These are phyloP conservation scores for Fusarium multiceps DNA, from an alignment of 2,329 filamentous ascomycete species.

Conservation along the genomic window DNA sequence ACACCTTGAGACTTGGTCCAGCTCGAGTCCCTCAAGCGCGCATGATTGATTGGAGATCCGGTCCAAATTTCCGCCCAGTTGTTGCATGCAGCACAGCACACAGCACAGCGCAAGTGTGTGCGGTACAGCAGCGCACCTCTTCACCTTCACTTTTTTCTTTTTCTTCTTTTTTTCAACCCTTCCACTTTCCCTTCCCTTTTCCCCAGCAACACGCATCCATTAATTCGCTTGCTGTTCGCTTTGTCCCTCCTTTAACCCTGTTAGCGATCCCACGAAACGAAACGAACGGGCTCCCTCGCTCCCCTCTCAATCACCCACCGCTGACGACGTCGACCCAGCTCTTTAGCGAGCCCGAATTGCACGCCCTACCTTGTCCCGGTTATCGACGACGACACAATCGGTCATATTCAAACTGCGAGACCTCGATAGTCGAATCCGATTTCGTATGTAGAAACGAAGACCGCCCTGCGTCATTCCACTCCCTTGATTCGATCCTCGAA, in stretches of 20 bases:
- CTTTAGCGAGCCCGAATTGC: constrained; percentile 14
- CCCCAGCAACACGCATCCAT: constrained; percentile 19
- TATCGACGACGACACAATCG: constrained; percentile 10
- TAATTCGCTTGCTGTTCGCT: constrained; percentile 23
- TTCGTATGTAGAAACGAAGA: constrained; percentile 41
- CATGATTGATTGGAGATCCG: constrained; percentile 41
- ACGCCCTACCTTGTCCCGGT: neutral
- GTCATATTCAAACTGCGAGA: constrained; percentile 1
- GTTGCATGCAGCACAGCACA: neutral
- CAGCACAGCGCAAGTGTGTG: neutral
- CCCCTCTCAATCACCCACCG: constrained; percentile 29
- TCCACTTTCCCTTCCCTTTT: constrained; percentile 13
- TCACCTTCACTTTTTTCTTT: constrained; percentile 10
- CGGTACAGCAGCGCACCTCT: neutral
- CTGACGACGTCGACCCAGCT: constrained; percentile 33
- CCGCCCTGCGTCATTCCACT: constrained; percentile 18
- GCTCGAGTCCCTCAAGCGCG: constrained; percentile 22
- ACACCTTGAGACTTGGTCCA: neutral
- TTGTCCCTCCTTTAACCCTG: constrained; percentile 33
- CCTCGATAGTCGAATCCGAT: constrained; percentile 22
- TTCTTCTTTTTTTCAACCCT: constrained; percentile 3
- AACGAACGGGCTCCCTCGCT: constrained; percentile 24
- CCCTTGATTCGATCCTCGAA: constrained; percentile 38
- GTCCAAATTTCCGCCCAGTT: constrained; percentile 32
- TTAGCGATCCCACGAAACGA: constrained; percentile 40